Base-by-base conservation (phyloP, 345 rosid genomes). In the Hypericum androsaemum region DNA sequence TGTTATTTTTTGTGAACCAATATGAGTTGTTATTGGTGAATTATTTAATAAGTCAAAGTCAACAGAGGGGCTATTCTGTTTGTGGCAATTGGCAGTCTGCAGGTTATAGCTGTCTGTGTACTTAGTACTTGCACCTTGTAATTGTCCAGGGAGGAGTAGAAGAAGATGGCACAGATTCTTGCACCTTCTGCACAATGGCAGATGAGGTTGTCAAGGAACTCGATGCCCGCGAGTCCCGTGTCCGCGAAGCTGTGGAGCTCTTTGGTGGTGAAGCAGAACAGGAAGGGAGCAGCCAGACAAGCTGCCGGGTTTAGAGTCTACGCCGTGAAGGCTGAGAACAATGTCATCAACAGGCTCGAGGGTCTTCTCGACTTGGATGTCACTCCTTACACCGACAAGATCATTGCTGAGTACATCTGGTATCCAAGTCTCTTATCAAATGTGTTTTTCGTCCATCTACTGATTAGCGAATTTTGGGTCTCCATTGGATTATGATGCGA, bases 361-460 rank as follows among this genome's bases (percentile, higher is more conserved):
- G 54, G 61, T 58, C 81, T 89, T 41, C 84, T 89, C 47, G 82
- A 89, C 61, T 41, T 89, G 73, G 98, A 92, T 56, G 60, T 81
- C 46, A 83, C 81, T n/a, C 95, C 94, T 36, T 79, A 69, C 74
- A 75, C 96, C 39, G 86, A 92, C 62, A 79, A 66, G 62, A 81
- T 92, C 77, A 85, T 92, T 53, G 96, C 96, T 12, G 98, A 92
- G 57, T 92, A 92, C 76, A 92, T 92, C 59, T 92, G 98, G 98
- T 90, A 84, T 45, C 41, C 11, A 46, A 58, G 13, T 53, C 28
- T 15, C 14, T 38, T 37, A 37, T 55, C 39, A 50, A 17, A 10
- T 49, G 52, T 16, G n/a, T n/a, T n/a, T n/a, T n/a, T n/a, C n/a
- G n/a, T n/a, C n/a, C n/a, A n/a, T n/a, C n/a, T n/a, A n/a, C n/a